Evolutionary conservation across 139 green algal species (phyloP), one percentile per base, ranked within the genome.

Genomic region (Pycnococcus provasolii): DNA sequence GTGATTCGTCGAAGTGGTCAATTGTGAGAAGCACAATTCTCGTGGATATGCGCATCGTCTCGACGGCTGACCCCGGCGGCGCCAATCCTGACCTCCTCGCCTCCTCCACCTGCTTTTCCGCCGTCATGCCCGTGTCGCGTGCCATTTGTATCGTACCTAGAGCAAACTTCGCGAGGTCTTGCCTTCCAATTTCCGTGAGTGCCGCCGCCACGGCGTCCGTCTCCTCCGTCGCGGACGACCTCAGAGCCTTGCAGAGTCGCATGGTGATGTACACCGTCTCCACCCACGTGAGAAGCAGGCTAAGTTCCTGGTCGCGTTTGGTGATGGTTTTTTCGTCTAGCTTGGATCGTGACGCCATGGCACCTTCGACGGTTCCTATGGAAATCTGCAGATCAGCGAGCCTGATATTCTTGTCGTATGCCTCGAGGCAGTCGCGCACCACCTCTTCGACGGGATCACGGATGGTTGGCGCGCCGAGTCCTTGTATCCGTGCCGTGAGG

Each of bases 201-300:
- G 48, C 48, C 48, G 48, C 48, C 48, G 9, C 48, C 48, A 55
- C 48, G 48, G 9, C 48, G 48, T 55, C 48, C 48, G 9, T 11
- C 48, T 55, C 9, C 48, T 9, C 48, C 9, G 9, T 9, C 48
- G 9, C 11, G 9, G 48, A 9, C 48, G 9, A 9, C 48, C 9
- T 11, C 48, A 55, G 9, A 11, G 48, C 48, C 48, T 55, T 11
- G 9, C 9, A 9, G 48, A 55, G 48, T 11, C 48, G 48, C 48
- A 55, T 55, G 48, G 48, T 55, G 48, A 55, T 55, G 48, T 55
- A 55, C 48, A 55, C 48, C 48, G 48, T 55, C 48, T 55, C 48
- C 9, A 55, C 11, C 48, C 48, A 55, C 48, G 9, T 55, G 48
- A 55, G 11, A 11, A 55, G 48, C 48, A 55, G 11, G 9, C 11